phyloP scores from a whole-genome alignment of 2,329 filamentous ascomycete genomes.

The Colletotrichum sp. region DNA sequence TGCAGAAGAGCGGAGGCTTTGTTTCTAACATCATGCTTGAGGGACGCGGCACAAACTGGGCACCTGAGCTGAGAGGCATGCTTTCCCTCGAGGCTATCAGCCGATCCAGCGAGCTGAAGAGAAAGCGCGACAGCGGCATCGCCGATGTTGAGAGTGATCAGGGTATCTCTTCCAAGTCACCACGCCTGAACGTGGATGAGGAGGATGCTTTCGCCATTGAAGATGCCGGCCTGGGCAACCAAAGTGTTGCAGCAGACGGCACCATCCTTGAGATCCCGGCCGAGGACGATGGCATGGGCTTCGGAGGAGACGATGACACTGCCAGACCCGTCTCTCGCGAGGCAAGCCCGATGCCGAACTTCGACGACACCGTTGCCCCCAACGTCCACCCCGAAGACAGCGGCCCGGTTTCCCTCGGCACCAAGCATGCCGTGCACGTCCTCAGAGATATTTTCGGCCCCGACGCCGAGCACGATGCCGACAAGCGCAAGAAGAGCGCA shows the following conservation, averaged over 20 bases:
- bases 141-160: slow-evolving; percentile 77
- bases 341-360: slow-evolving; percentile 60
- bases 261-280: slow-evolving; percentile 70
- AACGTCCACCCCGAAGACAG: slow-evolving; percentile 82
- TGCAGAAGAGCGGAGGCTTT: slow-evolving; percentile 91
- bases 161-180: slow-evolving; percentile 63
- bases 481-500: slow-evolving; percentile 75
- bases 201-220: slow-evolving; percentile 62
- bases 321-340: slow-evolving; percentile 41
- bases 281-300: slow-evolving; percentile 54
- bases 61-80: slow-evolving; percentile 89
- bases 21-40: slow-evolving; percentile 87
- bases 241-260: slow-evolving; percentile 58
- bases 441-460: slow-evolving; percentile 86
- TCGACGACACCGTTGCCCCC: slow-evolving; percentile 80
- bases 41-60: slow-evolving; percentile 80
- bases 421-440: slow-evolving; percentile 94
- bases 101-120: slow-evolving; percentile 81
- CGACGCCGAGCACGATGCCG: slow-evolving; percentile 70
- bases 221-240: slow-evolving; percentile 58
- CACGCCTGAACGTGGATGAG: slow-evolving; percentile 71
- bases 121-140: slow-evolving; percentile 89
- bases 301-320: slow-evolving; percentile 50
- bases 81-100: slow-evolving; percentile 85
- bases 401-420: slow-evolving; percentile 87